Evolutionary conservation across 1,284 basidiomycete species (phyloP), one percentile per base, ranked within the genome.

Genomic region (Apiotrichum porosum): DNA sequence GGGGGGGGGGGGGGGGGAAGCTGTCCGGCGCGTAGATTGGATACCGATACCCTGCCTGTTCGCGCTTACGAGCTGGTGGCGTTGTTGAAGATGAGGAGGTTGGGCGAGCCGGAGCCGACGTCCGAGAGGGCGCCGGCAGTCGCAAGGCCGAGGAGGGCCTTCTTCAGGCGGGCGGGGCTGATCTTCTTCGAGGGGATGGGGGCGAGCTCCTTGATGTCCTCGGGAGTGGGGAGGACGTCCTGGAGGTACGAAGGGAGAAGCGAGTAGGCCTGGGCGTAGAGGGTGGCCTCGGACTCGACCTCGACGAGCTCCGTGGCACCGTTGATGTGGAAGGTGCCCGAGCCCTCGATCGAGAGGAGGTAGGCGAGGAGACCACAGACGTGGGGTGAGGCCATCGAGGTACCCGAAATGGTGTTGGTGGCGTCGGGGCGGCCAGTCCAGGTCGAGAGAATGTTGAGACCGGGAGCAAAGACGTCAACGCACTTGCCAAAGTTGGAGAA

Each of bases 391-490:
- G 80, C 80, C 79, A 81, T 81, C 33, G 78, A 80, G 34, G 79
- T 80, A 51, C 78, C 78, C 43, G 68, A 67, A 60, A 88, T 80
- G 17, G 83, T 87, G 72, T 84, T 82, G 58, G 77, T 78, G 43
- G 83, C 79, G 14, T 62, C 67, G 42, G 65, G 69, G 42, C 81
- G 77, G 22, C 81, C 80, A 52, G 77, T 86, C 78, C 81, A 90
- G 51, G 85, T 88, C 30, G 86, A 88, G 4, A 83, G 72, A 63
- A 92, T 88, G 77, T 86, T 86, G 56, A 89, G 65, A 35, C 85
- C 87, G 21, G 88, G 88, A 28, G 79, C 88, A 61, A 89, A 89
- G 56, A 91, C 79, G 66, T 92, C 86, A 44, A 90, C 86, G 63
- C 87, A 89, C 57, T 75, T 54, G 37, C 86, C 86, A 56, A 77